These are phyloP conservation scores for Yamagishiella unicocca DNA, from an alignment of 139 green algal genomes.

Conservation along the genomic window DNA sequence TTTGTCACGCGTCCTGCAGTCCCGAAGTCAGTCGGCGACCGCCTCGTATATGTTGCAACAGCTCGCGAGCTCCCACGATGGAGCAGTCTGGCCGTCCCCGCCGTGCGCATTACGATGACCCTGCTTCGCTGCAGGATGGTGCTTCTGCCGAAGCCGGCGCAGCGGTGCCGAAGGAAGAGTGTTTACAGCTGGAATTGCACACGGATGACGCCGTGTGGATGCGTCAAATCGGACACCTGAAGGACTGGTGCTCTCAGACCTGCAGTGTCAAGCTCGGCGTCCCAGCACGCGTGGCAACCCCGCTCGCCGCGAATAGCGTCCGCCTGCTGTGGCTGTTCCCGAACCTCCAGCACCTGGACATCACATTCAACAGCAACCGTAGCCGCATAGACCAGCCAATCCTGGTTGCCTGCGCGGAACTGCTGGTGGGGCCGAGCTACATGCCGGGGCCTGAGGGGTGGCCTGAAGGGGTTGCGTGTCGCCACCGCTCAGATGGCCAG, in stretches of 20 bases:
- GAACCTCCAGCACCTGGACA: constrained; percentile 16
- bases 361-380: background rate
- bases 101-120: no score
- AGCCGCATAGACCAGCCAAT: constrained; percentile 9
- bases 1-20: no score
- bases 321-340: constrained; percentile 21
- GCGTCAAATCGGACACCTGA: constrained; percentile 21
- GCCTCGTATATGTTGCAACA: no score
- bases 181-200: constrained; percentile 10
- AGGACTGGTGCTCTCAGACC: constrained; percentile 15
- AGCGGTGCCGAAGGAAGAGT: background rate
- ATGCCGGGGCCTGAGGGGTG: background rate
- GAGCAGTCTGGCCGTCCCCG: no score
- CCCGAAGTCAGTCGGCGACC: no score
- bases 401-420: constrained; percentile 28
- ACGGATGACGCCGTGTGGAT: constrained; percentile 32
- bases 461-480: background rate
- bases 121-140: no score
- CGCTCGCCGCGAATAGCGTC: background rate
- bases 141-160: background rate
- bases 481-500: no score
- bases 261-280: background rate
- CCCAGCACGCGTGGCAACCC: background rate
- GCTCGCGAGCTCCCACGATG: no score
- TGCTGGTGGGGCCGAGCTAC: constrained; percentile 16